Base-by-base conservation (phyloP, 441 rosid genomes). In the Bocquillonia castaneifolia region DNA sequence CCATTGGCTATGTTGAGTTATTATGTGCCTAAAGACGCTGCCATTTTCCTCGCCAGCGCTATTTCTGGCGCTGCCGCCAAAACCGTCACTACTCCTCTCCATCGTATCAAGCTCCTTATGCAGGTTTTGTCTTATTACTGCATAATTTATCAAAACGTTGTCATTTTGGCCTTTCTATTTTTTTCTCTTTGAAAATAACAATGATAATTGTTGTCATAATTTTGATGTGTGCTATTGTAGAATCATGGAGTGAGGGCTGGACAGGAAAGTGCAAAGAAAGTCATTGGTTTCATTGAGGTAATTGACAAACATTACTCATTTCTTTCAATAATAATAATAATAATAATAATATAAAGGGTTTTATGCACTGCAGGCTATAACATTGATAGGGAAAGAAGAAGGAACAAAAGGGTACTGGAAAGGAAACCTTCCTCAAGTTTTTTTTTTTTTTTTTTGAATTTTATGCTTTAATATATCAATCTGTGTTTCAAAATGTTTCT, bases 361-460 rank as follows among this genome's bases (percentile, higher is more conserved):
- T 40, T 50, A 58, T 29, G 63, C 54, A 71, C 42, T 77, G 71
- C 79, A 94, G 99, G 98, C 99, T 12, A 75, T 88, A 62, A 57
- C 80, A 36, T 70, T 85, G 71, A 86, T 92, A 60, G 94, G 91
- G 61, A 90, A 86, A 80, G 90, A 94, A 76, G 98, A 86, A 79
- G 99, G 98, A 37, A 60, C 92, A 36, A 94, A 85, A 81, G 98
- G 99, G 39, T 94, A 88, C 59, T 90, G 99, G 99, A 94, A 94
- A 83, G 99, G 98, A 63, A 92, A 94, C 76, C 81, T 94, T 55
- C 98, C 99, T 56, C 99, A 94, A 97, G 97, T 91, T 51, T 72
- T 47, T 58, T 47, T 40, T 54, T 18, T 64, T 69, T 68, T 40
- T 55, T 56, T 20, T 34, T 67, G 45, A 55, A 23, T 59, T 37